These are phyloP conservation scores for Colletotrichum cuscutae DNA, from an alignment of 2,329 filamentous ascomycete genomes.

Conservation along the genomic window DNA sequence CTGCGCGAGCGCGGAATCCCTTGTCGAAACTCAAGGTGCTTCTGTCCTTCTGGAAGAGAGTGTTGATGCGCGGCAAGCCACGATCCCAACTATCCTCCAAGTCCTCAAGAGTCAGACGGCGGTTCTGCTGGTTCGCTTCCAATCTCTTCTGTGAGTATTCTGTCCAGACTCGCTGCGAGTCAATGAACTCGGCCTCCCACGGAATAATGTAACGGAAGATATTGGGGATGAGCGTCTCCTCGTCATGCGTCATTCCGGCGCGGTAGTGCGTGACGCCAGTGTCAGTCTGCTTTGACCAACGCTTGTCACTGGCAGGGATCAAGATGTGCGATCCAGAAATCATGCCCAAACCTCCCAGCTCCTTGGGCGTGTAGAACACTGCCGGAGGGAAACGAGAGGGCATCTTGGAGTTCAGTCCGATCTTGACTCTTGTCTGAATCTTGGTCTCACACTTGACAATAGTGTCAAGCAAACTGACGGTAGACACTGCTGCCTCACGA, in stretches of 20 bases:
- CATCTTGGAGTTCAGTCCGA: slow-evolving; percentile 99
- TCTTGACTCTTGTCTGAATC: slow-evolving; percentile 99
- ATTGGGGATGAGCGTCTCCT: slow-evolving; percentile 97
- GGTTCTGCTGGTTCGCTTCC: slow-evolving; percentile 97
- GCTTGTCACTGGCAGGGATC: slow-evolving; percentile 96
- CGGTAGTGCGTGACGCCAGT: slow-evolving; percentile 97
- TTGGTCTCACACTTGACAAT: slow-evolving; percentile 99
- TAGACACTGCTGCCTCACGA: slow-evolving; percentile 95
- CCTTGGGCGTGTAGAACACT: slow-evolving; percentile 98
- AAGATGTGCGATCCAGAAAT: slow-evolving; percentile 98
- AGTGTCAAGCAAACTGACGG: slow-evolving; percentile 91
- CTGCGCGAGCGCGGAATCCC: slow-evolving; percentile 92
- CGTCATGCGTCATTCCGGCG: slow-evolving; percentile 97
- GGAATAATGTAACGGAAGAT: slow-evolving; percentile 99
- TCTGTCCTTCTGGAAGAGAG: slow-evolving; percentile 97
- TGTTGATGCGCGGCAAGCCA: slow-evolving; percentile 97
- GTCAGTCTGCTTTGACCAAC: slow-evolving; percentile 98
- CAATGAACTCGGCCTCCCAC: slow-evolving; percentile 99
- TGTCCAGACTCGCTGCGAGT: slow-evolving; percentile 98
- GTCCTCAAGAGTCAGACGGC: slow-evolving; percentile 92
- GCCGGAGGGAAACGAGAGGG: slow-evolving; percentile 97
- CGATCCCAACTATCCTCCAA: slow-evolving; percentile 99
- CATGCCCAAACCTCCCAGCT: slow-evolving; percentile 96
- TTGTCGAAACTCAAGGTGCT: slow-evolving; percentile 98
- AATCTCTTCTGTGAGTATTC: slow-evolving; percentile 98